Base-by-base conservation (phyloP, 768 basidiomycete genomes). In the Dacryopinax spathularia region DNA sequence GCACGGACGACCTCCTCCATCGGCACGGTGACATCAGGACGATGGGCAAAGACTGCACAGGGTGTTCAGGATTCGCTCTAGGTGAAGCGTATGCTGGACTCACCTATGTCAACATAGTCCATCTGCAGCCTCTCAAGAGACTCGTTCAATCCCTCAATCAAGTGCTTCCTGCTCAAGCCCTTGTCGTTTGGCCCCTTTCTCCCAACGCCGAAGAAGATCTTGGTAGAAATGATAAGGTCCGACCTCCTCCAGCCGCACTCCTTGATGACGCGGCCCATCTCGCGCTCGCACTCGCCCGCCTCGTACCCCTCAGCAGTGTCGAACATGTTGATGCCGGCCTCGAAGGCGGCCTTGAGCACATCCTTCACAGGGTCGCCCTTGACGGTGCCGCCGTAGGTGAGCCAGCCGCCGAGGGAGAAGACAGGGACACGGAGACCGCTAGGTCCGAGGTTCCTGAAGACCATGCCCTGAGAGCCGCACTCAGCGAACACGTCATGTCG, bases 251-350 rank as follows among this genome's bases (percentile, higher is more conserved):
- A 76, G 6, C 81, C 81, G n/a, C 89, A 80, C 71, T 89, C 88
- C 71, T 83, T 84, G 72, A 90, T 82, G 1, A 84, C 88, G 35
- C 86, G 82, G 18, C 90, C 90, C 87, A 91, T 88, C 73, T 91
- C 88, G 15, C 74, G 62, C 74, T 91, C 89, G 18, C 84, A 86
- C 70, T 84, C 78, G 2, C 89, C 88, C 20, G 75, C 72, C 1
- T 82, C 77, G 65, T 88, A 87, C 2, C 75, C 77, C 68, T 88
- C 86, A 0, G 86, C 86, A 18, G 82, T 85, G 69, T 88, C 84
- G 68, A 87, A 84, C 80, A 85, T 82, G 73, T 87, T 88, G 74
- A 88, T 84, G 0, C 88, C 87, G 71, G 80, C 76, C 62, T 91
- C 87, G 67, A 86, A 89, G 2, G 87, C 88, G 2, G 79, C 78